phyloP scores from a whole-genome alignment of 2,329 filamentous ascomycete genomes.

The Pyrenochaeta sp. region DNA sequence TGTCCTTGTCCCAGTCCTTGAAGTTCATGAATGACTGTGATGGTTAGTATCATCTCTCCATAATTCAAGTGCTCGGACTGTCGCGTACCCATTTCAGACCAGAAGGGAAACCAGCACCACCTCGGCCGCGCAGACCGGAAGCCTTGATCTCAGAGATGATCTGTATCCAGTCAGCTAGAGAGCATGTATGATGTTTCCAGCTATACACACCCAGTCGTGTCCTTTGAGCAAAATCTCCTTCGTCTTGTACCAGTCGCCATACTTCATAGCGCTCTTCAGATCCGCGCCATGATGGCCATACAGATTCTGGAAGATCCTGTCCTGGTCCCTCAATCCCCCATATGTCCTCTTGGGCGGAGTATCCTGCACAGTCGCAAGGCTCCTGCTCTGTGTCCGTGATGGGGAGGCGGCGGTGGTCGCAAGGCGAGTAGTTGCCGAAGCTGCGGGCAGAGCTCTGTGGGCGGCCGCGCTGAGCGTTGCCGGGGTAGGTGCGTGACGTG shows the following conservation, averaged over 20 bases:
- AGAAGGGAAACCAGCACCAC: conserved; percentile 96
- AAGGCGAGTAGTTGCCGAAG: conserved; percentile 49
- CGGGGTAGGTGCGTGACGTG: conserved; percentile 50
- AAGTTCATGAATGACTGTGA: conserved; percentile 98
- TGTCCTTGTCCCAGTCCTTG: conserved; percentile 99
- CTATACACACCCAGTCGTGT: conserved; percentile 80
- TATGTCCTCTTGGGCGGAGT: conserved; percentile 69
- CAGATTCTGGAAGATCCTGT: conserved; percentile 98
- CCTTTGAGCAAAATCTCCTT: conserved; percentile 98
- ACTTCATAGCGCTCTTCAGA: conserved; percentile 93
- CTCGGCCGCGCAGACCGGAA: conserved; percentile 92
- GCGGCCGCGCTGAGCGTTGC: conserved; percentile 52
- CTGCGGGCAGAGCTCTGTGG: conserved; percentile 53
- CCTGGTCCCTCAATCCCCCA: conserved; percentile 92
- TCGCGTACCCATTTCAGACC: conserved; percentile 92
- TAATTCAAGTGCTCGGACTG: conserved; percentile 1
- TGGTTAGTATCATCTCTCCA: conserved; percentile 27
- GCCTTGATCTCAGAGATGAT: conserved; percentile 98
- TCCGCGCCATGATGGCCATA: conserved; percentile 93
- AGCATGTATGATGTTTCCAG: not conserved
- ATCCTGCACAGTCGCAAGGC: conserved; percentile 69
- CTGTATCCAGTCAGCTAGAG: conserved; percentile 53
- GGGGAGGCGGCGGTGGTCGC: conserved; percentile 54
- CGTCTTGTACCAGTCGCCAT: conserved; percentile 99
- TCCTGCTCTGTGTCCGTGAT: conserved; percentile 65